Evolutionary conservation across 2,329 filamentous ascomycete species (phyloP).

Genomic region (Exophiala spinifera): DNA sequence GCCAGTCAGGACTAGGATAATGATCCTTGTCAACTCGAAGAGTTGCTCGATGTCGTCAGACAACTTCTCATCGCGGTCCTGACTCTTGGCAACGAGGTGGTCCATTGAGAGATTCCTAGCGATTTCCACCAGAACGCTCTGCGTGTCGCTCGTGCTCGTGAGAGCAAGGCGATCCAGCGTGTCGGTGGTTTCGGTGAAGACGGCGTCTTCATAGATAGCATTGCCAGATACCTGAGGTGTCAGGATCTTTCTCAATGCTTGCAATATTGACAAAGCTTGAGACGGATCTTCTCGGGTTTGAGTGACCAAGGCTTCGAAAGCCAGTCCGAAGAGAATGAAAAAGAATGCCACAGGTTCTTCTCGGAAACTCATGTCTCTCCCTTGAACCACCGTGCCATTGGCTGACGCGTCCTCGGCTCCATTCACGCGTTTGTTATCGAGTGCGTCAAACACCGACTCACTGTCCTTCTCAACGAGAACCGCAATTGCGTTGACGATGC

Average conservation of each 20-base stretch:
- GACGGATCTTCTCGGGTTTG: conserved; percentile 67
- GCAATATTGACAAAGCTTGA: conserved; percentile 82
- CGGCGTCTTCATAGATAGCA: conserved; percentile 91
- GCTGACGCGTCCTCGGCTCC: conserved; percentile 30
- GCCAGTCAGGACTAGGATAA: conserved; percentile 86
- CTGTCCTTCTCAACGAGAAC: conserved; percentile 97
- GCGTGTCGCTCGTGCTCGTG: conserved; percentile 84
- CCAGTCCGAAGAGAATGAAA: conserved; percentile 94
- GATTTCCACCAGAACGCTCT: conserved; percentile 90
- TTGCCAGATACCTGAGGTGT: conserved; percentile 92
- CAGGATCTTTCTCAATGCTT: conserved; percentile 89
- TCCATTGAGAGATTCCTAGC: conserved; percentile 84
- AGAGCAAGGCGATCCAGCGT: conserved; percentile 87
- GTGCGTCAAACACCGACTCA: conserved; percentile 92
- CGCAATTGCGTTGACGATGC: conserved; percentile 93
- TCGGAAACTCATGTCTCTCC: conserved; percentile 88
- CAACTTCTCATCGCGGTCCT: conserved; percentile 68
- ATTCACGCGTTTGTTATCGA: conserved; percentile 70
- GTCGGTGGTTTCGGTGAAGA: conserved; percentile 97
- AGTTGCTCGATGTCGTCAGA: conserved; percentile 97
- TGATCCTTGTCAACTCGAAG: conserved; percentile 93
- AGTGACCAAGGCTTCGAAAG: conserved; percentile 90
- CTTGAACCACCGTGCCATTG: conserved; percentile 31
- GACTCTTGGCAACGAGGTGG: conserved; percentile 78
- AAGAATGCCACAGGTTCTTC: conserved; percentile 98